Conservation (phyloP, 768 basidiomycete genomes). For the Collybia mongolica region DNA sequence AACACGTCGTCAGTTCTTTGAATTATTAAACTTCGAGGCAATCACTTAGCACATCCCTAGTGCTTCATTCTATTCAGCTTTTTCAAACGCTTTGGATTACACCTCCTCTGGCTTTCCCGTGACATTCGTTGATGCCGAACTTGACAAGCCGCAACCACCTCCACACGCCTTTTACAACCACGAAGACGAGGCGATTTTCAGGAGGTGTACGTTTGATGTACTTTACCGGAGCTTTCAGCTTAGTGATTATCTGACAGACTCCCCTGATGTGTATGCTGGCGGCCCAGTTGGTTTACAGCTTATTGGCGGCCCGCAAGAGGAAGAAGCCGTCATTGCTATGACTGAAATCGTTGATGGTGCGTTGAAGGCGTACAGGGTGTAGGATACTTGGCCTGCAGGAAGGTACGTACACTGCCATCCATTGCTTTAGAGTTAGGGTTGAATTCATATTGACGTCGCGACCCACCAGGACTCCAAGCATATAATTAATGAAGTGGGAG, state of each 20-base stretch:
- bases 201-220: slow-evolving; percentile 47
- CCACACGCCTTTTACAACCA: slow-evolving; percentile 51
- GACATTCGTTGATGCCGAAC: slow-evolving; percentile 50
- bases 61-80: slow-evolving; percentile 55
- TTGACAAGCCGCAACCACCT: slow-evolving; percentile 43
- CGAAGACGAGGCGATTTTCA: slow-evolving; percentile 50
- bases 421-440: too few species aligned
- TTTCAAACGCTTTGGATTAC: slow-evolving; percentile 69
- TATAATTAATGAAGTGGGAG: too few species aligned
- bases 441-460: too few species aligned
- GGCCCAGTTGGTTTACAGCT: slow-evolving; percentile 67
- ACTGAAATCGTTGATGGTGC: slow-evolving; percentile 61
- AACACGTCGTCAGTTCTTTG: slow-evolving; percentile 37
- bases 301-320: slow-evolving; percentile 65
- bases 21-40: neutral
- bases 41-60: slow-evolving; percentile 25
- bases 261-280: slow-evolving; percentile 49
- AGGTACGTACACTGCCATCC: too few species aligned
- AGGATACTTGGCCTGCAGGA: too few species aligned
- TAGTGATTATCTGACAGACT: slow-evolving; percentile 34
- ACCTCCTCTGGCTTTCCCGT: slow-evolving; percentile 61
- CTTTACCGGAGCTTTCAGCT: neutral
- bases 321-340: slow-evolving; percentile 71
- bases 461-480: too few species aligned
- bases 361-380: slow-evolving; percentile 28